These are phyloP conservation scores for Lodderomyces metapsilosis DNA, from an alignment of 1,139 yeast genomes.

Conservation along the genomic window DNA sequence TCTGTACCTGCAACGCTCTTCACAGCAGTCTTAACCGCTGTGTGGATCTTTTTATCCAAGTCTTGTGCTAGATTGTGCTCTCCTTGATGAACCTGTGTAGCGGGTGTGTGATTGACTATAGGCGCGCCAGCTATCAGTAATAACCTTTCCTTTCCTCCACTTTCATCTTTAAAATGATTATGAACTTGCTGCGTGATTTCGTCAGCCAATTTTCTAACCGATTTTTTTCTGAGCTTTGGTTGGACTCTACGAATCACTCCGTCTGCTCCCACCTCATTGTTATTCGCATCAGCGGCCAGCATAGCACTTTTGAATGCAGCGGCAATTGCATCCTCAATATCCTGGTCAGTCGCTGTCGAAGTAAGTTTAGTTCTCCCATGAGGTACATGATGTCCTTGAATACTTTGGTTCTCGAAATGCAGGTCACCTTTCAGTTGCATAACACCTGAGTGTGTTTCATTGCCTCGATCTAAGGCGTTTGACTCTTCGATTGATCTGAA, in stretches of 20 bases:
- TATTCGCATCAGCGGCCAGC: slow-evolving; percentile 1
- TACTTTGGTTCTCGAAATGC: too few species aligned
- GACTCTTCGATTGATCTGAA: neutral
- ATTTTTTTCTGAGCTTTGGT: neutral
- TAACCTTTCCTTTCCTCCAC: neutral
- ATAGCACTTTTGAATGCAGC: slow-evolving; percentile 35
- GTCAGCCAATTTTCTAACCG: slow-evolving; percentile 26
- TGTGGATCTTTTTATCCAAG: slow-evolving; percentile 15
- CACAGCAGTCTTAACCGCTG: slow-evolving; percentile 27
- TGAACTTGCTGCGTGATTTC: slow-evolving; percentile 37
- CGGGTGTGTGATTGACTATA: neutral
- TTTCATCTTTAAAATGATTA: slow-evolving; percentile 22
- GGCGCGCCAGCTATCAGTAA: neutral
- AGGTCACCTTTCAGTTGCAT: too few species aligned
- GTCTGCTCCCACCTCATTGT: neutral
- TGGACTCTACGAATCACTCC: too few species aligned
- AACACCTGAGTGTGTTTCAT: neutral
- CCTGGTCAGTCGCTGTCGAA: slow-evolving; percentile 15
- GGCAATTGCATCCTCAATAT: slow-evolving; percentile 31
- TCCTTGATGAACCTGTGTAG: too few species aligned
- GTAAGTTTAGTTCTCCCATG: slow-evolving; percentile 27
- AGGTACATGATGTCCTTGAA: neutral
- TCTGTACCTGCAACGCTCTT: slow-evolving; percentile 20
- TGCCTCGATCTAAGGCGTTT: neutral
- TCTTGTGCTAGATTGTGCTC: neutral